Evolutionary conservation across 179 eudicot genomes (phyloP), one percentile per base, ranked within the genome.

Genomic region (Silene noctiflora): DNA sequence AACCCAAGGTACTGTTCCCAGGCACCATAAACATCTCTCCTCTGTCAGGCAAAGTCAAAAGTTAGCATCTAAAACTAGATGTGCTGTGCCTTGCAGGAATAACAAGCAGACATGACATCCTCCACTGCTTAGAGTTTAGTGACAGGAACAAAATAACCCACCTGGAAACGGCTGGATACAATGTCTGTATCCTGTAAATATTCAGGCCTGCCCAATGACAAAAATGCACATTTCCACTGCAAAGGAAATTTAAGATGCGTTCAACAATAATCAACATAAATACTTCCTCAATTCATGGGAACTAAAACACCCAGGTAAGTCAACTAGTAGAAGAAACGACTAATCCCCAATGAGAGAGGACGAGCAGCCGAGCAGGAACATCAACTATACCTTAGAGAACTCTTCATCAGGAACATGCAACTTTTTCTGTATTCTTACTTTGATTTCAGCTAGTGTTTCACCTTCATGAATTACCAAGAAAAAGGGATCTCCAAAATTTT

Each of bases 1-100:
- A 93, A 84, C 20, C 96, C 97, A 71, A 93, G 88, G 85, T 89
- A 93, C 77, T 88, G 92, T 79, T 93, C 97, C 97, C 96, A 93
- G 44, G 92, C 92, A 78, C 94, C 94, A 80, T 91, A 91, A 56
- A 89, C 88, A 79, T 91, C 96, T 79, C 94, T 85, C 81, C 87
- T 85, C 97, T 93, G 81, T 58, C 62, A 64, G 4, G 4, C 53
- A 33, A 46, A 59, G 16, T 5, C 8, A 62, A 31, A 61, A 19
- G 53, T 55, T 24, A 39, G n/a, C 46, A 22, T 6, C 68, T 13
- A 19, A 20, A 21, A 2, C 21, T 69, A 69, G 6, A 62, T 62
- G 66, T 25, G 27, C 46, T 22, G 29, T 11, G 29, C 31, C 12
- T 62, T 21, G 56, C 56, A 69, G 51, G 48, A 67, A 14, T 33